Evolutionary conservation across 2,329 filamentous ascomycete species (phyloP).

Genomic region (Harringtonia lauricola): DNA sequence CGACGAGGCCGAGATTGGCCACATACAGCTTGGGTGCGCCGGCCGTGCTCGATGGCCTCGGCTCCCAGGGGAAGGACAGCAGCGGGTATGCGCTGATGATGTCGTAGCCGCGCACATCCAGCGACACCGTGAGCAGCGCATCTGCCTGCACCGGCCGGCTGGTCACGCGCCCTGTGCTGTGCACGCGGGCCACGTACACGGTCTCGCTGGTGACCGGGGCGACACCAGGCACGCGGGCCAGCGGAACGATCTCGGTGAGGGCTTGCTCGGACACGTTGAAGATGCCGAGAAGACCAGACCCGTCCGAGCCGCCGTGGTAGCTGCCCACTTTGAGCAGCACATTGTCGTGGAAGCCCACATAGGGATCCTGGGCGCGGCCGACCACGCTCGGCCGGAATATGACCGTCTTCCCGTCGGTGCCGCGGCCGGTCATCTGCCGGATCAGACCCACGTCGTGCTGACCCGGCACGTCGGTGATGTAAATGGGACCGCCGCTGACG

Average conservation of each 20-base stretch:
- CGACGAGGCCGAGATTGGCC: conserved; percentile 66
- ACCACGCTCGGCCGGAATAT: conserved; percentile 69
- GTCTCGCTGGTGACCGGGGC: conserved; percentile 24
- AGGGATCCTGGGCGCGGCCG: conserved; percentile 63
- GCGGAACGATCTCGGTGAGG: conserved; percentile 56
- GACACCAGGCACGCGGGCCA: conserved; percentile 65
- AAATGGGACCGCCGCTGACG: conserved; percentile 83
- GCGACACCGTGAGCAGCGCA: conserved; percentile 45
- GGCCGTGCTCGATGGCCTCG: conserved; percentile 25
- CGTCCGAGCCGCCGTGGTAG: conserved; percentile 55
- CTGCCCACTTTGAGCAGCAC: conserved; percentile 66
- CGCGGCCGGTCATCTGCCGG: conserved; percentile 67
- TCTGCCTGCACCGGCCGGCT: conserved; percentile 33
- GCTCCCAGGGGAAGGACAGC: conserved; percentile 34
- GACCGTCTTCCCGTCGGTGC: conserved; percentile 60
- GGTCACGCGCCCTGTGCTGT: conserved; percentile 54
- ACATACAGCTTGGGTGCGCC: conserved; percentile 39
- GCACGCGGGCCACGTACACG: conserved; percentile 63
- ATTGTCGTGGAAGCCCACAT: conserved; percentile 64
- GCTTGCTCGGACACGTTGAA: conserved; percentile 66
- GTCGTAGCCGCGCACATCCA: conserved; percentile 63
- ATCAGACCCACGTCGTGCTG: conserved; percentile 69
- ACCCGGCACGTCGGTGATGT: conserved; percentile 84
- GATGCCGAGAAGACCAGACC: conserved; percentile 67
- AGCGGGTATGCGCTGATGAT: conserved; percentile 68